A percentile compares a stretch with the other conserved stretches of the same genome.
Conservation (phyloP, 345 rosid species). For the Melastoma malabathricum region DNA sequence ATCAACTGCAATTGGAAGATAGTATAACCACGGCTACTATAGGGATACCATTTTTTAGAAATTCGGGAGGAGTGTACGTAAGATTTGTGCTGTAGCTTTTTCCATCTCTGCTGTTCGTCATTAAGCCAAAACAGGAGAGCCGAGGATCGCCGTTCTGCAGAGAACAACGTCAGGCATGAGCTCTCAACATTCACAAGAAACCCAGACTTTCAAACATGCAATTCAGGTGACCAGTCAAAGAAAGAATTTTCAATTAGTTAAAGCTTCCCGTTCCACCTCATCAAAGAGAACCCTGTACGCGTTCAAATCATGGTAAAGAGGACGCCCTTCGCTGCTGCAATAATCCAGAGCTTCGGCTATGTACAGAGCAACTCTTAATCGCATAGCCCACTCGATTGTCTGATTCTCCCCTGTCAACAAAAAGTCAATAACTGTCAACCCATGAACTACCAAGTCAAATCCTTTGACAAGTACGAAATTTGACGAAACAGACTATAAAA, state of each 20-base stretch:
- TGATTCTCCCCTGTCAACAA: conserved; percentile 75
- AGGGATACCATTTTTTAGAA: conserved; percentile 62
- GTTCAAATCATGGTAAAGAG: conserved; percentile 89
- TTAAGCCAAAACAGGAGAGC: conserved; percentile 94
- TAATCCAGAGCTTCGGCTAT: conserved; percentile 92
- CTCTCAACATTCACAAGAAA: no score
- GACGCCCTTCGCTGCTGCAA: conserved; percentile 65
- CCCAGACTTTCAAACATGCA: no score
- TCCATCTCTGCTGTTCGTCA: conserved; percentile 93
- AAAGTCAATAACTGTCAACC: not conserved
- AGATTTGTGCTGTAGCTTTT: conserved; percentile 91
- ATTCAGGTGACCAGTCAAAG: no score
- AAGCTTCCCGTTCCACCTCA: conserved; percentile 36
- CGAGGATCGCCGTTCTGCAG: conserved; percentile 93
- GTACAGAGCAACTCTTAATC: conserved; percentile 76
- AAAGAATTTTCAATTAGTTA: no score
- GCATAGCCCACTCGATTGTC: conserved; percentile 94
- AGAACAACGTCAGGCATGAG: not conserved
- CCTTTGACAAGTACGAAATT: conserved; percentile 3
- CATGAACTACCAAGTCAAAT: not conserved
- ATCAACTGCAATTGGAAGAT: not conserved
- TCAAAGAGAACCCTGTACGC: conserved; percentile 96
- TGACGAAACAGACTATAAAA: conserved; percentile 1
- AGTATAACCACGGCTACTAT: not conserved
- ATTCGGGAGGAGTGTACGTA: conserved; percentile 95